Evolutionary conservation across 2,329 filamentous ascomycete species (phyloP), one percentile per base, ranked within the genome.

Genomic region (Aspergillus hiratsukae): DNA sequence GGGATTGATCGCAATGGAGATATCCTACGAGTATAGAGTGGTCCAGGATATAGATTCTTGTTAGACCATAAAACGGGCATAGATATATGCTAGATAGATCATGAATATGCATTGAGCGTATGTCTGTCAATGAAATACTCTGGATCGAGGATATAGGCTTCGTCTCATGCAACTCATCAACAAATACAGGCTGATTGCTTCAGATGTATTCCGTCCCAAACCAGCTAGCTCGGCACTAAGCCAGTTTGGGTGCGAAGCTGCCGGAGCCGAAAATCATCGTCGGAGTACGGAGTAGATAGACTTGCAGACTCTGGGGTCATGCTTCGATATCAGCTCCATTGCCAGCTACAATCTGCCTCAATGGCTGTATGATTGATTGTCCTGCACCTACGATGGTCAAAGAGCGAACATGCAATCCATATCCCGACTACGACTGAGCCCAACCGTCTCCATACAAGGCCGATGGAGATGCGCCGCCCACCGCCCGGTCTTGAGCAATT

Each of bases 1-100:
- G 93, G 92, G 0, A 95, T 97, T 75, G 89, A 96, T 74, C 79
- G 88, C 48, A 79, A 78, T 54, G 90, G 81, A 66, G 87, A 88
- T 19, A 63, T 95, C 61, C 81, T 91, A 71, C 94, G 91, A 35
- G 51, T 75, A 45, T 75, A 66, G 56, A 62, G 31, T 25, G 35
- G 31, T 23, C 25, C 27, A 27, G 37, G 17, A 17, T 43, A 25
- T 21, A 53, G 21, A 21, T 10, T 23, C 41, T 23, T 23, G n/a
- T 14, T 4, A 10, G n/a, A 5, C 9, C 19, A 25, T 23, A 37
- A 23, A 7, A 29, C 37, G 37, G 37, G 45, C 11, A 49, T 52
- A 52, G 19, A 49, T 6, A 46, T 25, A 46, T 14, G 23, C 43
- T 23, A 46, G 11, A 27, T 25, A 46, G n/a, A 45, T 45, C 40